phyloP scores from a whole-genome alignment of 345 rosid genomes.

The Citrus trifoliata region DNA sequence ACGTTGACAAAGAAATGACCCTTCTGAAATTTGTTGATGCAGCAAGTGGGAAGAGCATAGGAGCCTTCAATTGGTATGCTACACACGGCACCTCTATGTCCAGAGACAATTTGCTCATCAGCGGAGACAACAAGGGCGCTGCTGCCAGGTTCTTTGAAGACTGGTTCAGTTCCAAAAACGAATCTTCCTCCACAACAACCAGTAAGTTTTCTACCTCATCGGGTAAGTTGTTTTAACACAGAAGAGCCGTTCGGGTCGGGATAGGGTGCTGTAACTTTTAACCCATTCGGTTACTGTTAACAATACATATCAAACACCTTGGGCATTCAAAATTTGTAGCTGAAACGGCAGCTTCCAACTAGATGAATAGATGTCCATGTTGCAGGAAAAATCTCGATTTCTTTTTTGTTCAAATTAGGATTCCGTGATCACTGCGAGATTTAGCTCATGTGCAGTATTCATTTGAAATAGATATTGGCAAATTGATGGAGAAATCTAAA shows the following conservation, averaged over 20 bases:
- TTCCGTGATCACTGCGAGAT: background rate
- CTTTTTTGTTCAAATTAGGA: background rate
- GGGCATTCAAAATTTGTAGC: too few species aligned
- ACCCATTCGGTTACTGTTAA: too few species aligned
- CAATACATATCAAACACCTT: too few species aligned
- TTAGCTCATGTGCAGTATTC: background rate
- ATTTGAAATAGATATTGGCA: conserved; percentile 10
- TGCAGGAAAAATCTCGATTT: background rate
- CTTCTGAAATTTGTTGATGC: conserved; percentile 42
- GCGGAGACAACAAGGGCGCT: conserved; percentile 68
- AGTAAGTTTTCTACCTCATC: background rate
- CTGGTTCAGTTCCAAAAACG: conserved; percentile 27
- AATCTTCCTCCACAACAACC: conserved; percentile 1
- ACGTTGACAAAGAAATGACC: conserved; percentile 54
- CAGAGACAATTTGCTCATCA: conserved; percentile 51
- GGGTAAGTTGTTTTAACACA: background rate
- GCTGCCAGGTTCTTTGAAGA: conserved; percentile 68
- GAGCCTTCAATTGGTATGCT: conserved; percentile 58
- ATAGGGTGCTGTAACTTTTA: too few species aligned
- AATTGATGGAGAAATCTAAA: conserved; percentile 23
- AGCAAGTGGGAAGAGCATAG: conserved; percentile 28
- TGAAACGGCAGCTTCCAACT: too few species aligned
- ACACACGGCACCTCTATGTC: conserved; percentile 67
- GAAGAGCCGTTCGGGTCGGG: too few species aligned
- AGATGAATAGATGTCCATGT: background rate